Percentiles rank a stretch among this genome's conserved stretches.
These are phyloP conservation scores for Zelopaecilomyces penicillatus DNA, from an alignment of 2,329 filamentous ascomycete genomes.

Conservation along the genomic window DNA sequence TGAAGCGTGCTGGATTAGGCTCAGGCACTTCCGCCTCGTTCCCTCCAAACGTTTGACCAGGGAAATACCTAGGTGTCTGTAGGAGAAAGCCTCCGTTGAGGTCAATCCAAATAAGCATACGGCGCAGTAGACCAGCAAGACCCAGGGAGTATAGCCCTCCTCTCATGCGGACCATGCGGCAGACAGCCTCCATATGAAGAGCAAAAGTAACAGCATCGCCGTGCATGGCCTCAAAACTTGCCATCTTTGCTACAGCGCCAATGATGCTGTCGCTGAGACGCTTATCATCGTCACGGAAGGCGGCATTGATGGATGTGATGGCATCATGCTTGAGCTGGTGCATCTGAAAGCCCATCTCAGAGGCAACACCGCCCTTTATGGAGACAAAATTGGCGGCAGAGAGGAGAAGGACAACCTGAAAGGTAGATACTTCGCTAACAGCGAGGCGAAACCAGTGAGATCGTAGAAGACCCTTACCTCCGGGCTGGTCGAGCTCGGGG, in stretches of 20 bases:
- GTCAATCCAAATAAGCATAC: conserved; percentile 42
- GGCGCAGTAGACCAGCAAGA: conserved; percentile 34
- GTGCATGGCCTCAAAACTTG: conserved; percentile 43
- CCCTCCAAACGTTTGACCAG: conserved; percentile 17
- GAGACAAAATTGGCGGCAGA: conserved; percentile 19
- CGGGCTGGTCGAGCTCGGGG: conserved; percentile 19
- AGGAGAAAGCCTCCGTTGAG: conserved; percentile 30
- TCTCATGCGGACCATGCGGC: conserved; percentile 32
- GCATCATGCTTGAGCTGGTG: conserved; percentile 35
- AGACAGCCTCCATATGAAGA: conserved; percentile 39
- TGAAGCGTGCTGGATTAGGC: conserved; percentile 26
- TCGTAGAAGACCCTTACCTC: conserved; percentile 17
- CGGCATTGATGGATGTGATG: conserved; percentile 33
- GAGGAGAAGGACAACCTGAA: conserved; percentile 20
- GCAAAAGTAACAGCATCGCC: conserved; percentile 32
- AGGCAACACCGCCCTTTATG: conserved; percentile 8
- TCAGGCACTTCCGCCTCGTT: conserved; percentile 14
- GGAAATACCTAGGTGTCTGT: conserved; percentile 23
- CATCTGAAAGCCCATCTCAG: conserved; percentile 18
- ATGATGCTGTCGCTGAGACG: conserved; percentile 33
- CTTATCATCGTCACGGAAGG: conserved; percentile 19
- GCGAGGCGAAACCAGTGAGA: conserved; percentile 21
- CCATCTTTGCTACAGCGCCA: conserved; percentile 42
- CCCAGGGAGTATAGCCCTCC: conserved; percentile 36
- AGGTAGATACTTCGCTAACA: conserved; percentile 15